Conservation (phyloP, 2,329 filamentous ascomycete genomes). For the Aspergillus carbonarius region DNA sequence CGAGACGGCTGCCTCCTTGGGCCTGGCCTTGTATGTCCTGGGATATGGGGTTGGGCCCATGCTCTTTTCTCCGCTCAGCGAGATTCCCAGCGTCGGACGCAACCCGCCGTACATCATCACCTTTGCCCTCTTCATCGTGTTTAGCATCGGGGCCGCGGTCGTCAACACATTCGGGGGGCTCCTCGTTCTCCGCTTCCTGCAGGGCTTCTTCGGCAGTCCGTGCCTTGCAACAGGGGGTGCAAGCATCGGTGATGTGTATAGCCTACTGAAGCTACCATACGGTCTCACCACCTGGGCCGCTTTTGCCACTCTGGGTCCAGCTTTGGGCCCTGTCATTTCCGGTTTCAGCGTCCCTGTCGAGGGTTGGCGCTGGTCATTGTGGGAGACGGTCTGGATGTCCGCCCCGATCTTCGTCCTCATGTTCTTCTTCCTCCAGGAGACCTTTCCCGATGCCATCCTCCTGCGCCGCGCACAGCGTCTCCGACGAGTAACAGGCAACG, state of each 20-base stretch:
- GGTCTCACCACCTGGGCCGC: constrained; percentile 52
- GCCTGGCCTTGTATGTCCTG: constrained; percentile 3
- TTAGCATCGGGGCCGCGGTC: neutral
- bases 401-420: constrained; percentile 59
- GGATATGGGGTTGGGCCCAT: constrained; percentile 6
- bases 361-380: constrained; percentile 23
- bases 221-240: constrained; percentile 6
- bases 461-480: constrained; percentile 62
- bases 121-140: neutral
- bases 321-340: constrained; percentile 61
- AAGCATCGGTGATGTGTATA: constrained; percentile 2
- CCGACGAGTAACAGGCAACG: constrained; percentile 56
- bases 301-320: constrained; percentile 46
- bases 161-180: constrained; percentile 8
- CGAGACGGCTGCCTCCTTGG: constrained; percentile 1
- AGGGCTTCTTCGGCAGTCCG: constrained; percentile 10
- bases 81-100: constrained; percentile 4
- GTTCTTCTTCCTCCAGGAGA: constrained; percentile 64
- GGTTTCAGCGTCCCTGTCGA: constrained; percentile 57
- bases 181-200: constrained; percentile 8
- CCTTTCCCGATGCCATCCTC: constrained; percentile 59
- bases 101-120: constrained; percentile 7
- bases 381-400: constrained; percentile 19
- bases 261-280: neutral
- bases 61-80: constrained; percentile 5